phyloP scores from a whole-genome alignment of 176 grass and related monocot species.

The Musa acuminata region DNA sequence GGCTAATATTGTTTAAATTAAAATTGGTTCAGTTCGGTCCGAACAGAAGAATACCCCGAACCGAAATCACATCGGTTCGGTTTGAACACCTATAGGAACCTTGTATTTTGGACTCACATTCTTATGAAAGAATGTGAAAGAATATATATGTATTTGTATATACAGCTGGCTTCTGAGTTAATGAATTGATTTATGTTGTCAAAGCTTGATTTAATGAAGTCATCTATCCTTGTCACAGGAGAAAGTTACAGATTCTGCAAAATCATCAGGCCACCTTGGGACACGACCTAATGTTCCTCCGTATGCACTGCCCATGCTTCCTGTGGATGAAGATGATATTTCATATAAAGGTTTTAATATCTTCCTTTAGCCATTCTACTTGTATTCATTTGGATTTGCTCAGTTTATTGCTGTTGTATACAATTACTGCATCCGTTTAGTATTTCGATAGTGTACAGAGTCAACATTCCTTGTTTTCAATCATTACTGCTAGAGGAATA shows the following conservation, averaged over 20 bases:
- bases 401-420: not conserved
- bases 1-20: no score
- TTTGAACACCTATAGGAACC: no score
- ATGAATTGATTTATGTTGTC: not conserved
- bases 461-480: not conserved
- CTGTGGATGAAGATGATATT: conserved; percentile 48
- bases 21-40: no score
- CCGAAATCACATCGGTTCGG: no score
- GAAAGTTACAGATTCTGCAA: conserved; percentile 37
- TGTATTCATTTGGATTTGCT: not conserved
- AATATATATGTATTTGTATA: not conserved
- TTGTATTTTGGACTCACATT: not conserved
- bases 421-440: not conserved
- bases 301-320: conserved; percentile 37
- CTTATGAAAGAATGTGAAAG: not conserved
- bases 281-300: conserved; percentile 29
- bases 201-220: conserved; percentile 1
- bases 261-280: conserved; percentile 27
- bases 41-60: no score
- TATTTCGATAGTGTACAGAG: not conserved
- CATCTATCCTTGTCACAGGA: conserved; percentile 32
- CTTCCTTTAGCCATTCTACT: not conserved
- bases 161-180: not conserved
- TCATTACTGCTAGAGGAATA: not conserved
- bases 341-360: conserved; percentile 38